Evolutionary conservation across 345 rosid genomes (phyloP).

Genomic region (Diplotaxis tenuifolia): DNA sequence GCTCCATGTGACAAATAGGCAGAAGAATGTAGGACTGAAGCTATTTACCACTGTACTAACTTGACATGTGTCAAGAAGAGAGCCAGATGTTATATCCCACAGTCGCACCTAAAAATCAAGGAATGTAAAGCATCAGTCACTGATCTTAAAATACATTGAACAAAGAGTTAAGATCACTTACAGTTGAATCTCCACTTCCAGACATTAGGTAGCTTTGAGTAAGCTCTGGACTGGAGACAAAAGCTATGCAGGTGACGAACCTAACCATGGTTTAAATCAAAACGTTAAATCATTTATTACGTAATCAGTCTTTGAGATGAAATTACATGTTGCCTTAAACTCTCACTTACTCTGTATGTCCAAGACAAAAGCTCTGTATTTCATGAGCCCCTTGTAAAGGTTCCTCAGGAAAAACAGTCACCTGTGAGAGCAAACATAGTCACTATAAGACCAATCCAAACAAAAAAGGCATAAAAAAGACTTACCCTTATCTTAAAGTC

Average conservation of each 20-base stretch:
- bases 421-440: slow-evolving; percentile 46
- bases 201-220: slow-evolving; percentile 74
- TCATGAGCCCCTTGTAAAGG: slow-evolving; percentile 92
- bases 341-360: slow-evolving; percentile 89
- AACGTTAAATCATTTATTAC: not conserved
- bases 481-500: slow-evolving; percentile 92
- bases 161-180: slow-evolving; percentile 39
- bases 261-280: slow-evolving; percentile 37
- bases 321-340: slow-evolving; percentile 16
- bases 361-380: slow-evolving; percentile 94
- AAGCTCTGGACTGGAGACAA: slow-evolving; percentile 49
- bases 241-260: slow-evolving; percentile 77
- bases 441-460: slow-evolving; percentile 5
- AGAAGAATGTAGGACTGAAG: too few species aligned
- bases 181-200: slow-evolving; percentile 94
- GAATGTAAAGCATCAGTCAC: not conserved
- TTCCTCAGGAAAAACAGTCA: slow-evolving; percentile 71
- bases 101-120: slow-evolving; percentile 60
- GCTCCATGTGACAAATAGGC: too few species aligned
- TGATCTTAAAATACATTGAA: not conserved
- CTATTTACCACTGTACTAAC: slow-evolving; percentile 61
- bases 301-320: not conserved
- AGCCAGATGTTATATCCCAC: slow-evolving; percentile 81
- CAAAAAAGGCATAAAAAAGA: slow-evolving; percentile 19
- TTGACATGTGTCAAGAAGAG: slow-evolving; percentile 80